Percentiles rank a stretch among this genome's conserved stretches.
Evolutionary conservation across 78 protist species (phyloP).

Genomic region (Speleostelium caveatum): DNA sequence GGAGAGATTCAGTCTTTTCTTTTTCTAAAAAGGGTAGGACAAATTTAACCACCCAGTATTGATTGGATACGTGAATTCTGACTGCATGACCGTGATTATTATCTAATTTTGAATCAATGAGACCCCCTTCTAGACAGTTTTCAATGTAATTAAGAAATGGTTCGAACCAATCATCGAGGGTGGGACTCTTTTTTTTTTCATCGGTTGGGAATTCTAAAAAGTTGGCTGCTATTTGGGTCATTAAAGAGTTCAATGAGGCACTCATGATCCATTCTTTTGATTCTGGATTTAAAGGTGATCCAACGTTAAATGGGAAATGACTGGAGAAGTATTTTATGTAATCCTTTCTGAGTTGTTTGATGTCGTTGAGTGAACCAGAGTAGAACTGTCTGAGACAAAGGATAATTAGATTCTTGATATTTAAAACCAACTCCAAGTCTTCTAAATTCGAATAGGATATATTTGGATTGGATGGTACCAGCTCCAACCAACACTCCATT

Average conservation of each 20-base stretch:
- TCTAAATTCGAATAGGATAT: slow-evolving; percentile 9
- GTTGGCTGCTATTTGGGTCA: slow-evolving; percentile 28
- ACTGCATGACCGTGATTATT: slow-evolving; percentile 30
- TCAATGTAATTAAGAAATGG: slow-evolving; percentile 31
- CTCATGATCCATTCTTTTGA: slow-evolving; percentile 52
- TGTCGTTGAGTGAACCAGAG: neutral
- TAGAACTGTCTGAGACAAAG: neutral
- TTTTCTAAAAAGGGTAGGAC: slow-evolving; percentile 1
- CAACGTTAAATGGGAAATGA: slow-evolving; percentile 58
- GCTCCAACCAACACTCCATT: slow-evolving; percentile 65
- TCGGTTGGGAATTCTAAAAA: slow-evolving; percentile 1
- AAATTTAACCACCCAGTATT: slow-evolving; percentile 21
- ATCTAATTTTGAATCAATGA: slow-evolving; percentile 11
- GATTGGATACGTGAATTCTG: neutral
- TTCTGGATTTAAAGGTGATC: slow-evolving; percentile 43
- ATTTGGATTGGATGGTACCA: slow-evolving; percentile 41
- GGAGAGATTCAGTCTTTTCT: neutral
- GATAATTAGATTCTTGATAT: neutral
- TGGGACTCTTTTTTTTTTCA: no score
- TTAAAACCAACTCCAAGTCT: slow-evolving; percentile 31
- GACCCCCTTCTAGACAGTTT: slow-evolving; percentile 27
- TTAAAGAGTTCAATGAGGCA: slow-evolving; percentile 10
- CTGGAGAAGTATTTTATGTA: slow-evolving; percentile 29
- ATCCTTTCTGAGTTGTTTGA: slow-evolving; percentile 21
- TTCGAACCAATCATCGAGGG: slow-evolving; percentile 7